A percentile compares a stretch with the other conserved stretches of the same genome.
These are phyloP conservation scores for Clavariopsis aquatica DNA, from an alignment of 495 filamentous ascomycete genomes.

Conservation along the genomic window DNA sequence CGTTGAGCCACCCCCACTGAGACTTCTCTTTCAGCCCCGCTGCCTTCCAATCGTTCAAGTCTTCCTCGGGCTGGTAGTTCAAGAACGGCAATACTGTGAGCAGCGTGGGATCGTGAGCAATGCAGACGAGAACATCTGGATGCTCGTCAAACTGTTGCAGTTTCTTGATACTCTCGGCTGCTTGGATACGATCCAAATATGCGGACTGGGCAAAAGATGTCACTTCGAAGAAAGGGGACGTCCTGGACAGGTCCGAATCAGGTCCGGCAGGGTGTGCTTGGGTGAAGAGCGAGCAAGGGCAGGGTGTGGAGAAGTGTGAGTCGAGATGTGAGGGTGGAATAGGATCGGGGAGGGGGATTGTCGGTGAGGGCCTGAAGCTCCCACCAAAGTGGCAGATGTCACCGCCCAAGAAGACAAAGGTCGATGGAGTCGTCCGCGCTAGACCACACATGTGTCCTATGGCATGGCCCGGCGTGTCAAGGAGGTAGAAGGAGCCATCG, in stretches of 20 bases:
- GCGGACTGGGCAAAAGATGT: conserved; percentile 12
- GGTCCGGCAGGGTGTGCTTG: conserved; percentile 34
- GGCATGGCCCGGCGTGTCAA: conserved; percentile 57
- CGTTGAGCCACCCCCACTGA: conserved; percentile 22
- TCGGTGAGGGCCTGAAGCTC: conserved; percentile 52
- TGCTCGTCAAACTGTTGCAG: conserved; percentile 17
- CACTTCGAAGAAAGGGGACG: conserved; percentile 45
- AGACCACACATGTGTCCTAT: conserved; percentile 57
- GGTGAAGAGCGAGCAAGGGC: conserved; percentile 49
- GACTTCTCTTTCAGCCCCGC: conserved; percentile 16
- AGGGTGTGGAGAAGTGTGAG: conserved; percentile 28
- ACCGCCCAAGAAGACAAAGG: conserved; percentile 56
- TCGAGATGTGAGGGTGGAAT: conserved; percentile 48
- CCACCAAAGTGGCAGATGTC: conserved; percentile 56
- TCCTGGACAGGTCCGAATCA: conserved; percentile 17
- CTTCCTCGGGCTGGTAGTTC: conserved; percentile 12
- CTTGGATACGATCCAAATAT: conserved; percentile 17
- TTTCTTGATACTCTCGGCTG: conserved; percentile 15
- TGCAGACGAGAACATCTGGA: conserved; percentile 14
- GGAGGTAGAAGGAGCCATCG: conserved; percentile 58
- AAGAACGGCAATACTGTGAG: conserved; percentile 12
- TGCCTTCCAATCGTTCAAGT: conserved; percentile 18
- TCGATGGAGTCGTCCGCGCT: conserved; percentile 53
- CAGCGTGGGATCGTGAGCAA: conserved; percentile 20
- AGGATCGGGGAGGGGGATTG: conserved; percentile 49